Evolutionary conservation across 164 flowering plant genomes (phyloP).

Genomic region (Echeveria elegans): DNA sequence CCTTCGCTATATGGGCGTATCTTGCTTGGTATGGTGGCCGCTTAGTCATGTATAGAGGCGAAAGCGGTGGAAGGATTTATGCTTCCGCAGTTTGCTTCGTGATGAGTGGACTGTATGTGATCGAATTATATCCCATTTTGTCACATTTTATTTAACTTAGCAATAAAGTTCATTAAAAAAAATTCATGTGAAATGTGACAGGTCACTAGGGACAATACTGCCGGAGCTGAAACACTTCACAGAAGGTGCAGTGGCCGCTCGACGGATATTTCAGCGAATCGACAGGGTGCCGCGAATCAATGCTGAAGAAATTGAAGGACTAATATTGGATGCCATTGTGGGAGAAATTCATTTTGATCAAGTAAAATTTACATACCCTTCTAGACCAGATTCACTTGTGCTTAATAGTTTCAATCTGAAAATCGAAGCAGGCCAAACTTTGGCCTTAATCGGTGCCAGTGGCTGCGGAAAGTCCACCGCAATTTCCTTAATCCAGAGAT

Average conservation of each 20-base stretch:
- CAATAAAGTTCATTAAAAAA: background rate
- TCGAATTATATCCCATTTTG: background rate
- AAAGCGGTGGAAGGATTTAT: conserved; percentile 77
- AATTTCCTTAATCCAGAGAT: conserved; percentile 65
- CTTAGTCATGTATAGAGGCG: conserved; percentile 75
- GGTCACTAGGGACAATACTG: conserved; percentile 76
- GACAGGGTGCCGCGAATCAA: conserved; percentile 63
- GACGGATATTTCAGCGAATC: conserved; percentile 53
- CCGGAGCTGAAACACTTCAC: conserved; percentile 78
- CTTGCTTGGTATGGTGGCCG: conserved; percentile 90
- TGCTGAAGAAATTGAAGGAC: conserved; percentile 52
- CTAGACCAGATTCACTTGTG: conserved; percentile 59
- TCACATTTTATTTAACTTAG: background rate
- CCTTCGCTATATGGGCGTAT: conserved; percentile 84
- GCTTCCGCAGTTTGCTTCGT: conserved; percentile 76
- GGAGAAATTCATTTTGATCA: conserved; percentile 56
- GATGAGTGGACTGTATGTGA: conserved; percentile 71
- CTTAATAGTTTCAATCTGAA: conserved; percentile 60
- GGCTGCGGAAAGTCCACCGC: conserved; percentile 92
- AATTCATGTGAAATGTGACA: conserved; percentile 18
- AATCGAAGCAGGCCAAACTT: conserved; percentile 65
- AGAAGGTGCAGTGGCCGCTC: conserved; percentile 77
- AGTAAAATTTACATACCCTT: conserved; percentile 67
- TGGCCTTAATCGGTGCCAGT: conserved; percentile 88
- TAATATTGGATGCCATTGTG: conserved; percentile 28